phyloP scores from a whole-genome alignment of 345 rosid genomes.

The Lepidium sativum region DNA sequence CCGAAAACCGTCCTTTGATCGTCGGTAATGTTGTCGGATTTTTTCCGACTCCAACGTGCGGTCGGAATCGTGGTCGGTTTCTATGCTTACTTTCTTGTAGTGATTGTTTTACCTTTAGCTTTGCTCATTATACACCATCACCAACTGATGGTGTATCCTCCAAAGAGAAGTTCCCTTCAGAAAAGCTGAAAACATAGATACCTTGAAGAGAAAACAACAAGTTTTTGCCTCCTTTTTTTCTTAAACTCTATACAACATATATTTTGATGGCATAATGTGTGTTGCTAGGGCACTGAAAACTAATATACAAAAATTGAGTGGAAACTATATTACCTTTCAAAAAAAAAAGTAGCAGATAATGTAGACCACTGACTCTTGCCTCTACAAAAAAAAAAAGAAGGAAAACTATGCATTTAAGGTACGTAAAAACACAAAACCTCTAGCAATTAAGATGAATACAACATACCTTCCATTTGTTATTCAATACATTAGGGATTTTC shows the following conservation, averaged over 20 bases:
- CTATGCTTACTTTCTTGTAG: too few relatives aligned
- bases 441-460: not conserved
- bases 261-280: not conserved
- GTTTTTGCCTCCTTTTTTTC: too few relatives aligned
- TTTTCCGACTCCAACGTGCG: too few relatives aligned
- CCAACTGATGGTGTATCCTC: conserved; percentile 52
- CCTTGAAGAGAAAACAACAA: not conserved
- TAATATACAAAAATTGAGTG: not conserved
- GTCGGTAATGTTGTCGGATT: too few relatives aligned
- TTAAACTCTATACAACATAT: too few relatives aligned
- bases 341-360: too few relatives aligned
- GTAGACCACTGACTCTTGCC: too few relatives aligned
- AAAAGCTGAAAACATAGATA: not conserved
- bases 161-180: conserved; percentile 9
- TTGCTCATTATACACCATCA: conserved; percentile 20
- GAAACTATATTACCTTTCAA: conserved; percentile 46
- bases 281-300: not conserved
- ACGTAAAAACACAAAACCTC: not conserved
- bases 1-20: too few relatives aligned
- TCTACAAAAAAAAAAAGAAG: too few relatives aligned
- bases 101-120: too few relatives aligned
- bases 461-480: conserved; percentile 71
- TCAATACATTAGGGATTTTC: conserved; percentile 48
- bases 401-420: not conserved
- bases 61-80: too few relatives aligned